phyloP scores from a whole-genome alignment of 2,329 filamentous ascomycete species.

The Raffaelea ambrosiae region DNA sequence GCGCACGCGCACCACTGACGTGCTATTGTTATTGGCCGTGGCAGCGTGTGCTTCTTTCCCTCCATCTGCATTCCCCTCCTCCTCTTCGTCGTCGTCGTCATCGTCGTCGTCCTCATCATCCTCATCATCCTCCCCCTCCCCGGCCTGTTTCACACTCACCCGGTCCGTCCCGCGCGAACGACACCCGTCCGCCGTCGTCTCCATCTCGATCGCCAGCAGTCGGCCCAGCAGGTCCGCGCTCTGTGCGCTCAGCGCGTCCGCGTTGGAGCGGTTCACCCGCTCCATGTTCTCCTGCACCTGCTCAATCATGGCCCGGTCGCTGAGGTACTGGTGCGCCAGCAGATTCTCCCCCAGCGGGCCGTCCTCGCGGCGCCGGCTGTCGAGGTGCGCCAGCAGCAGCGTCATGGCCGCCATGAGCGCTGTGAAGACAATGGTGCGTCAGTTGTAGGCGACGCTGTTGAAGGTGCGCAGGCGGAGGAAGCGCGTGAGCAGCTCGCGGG shows the following conservation, averaged over 20 bases:
- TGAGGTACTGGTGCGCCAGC: slow-evolving; percentile 28
- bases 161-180: no score
- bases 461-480: slow-evolving; percentile 27
- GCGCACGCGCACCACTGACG: slow-evolving; percentile 22
- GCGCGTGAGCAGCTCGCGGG: slow-evolving; percentile 29
- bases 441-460: slow-evolving; percentile 22
- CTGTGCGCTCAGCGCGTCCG: slow-evolving; percentile 20
- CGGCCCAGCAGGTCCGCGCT: slow-evolving; percentile 23
- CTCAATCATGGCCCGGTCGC: slow-evolving; percentile 32
- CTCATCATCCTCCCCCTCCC: slow-evolving; percentile 18
- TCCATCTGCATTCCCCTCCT: slow-evolving; percentile 13
- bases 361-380: slow-evolving; percentile 7
- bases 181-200: no score
- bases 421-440: slow-evolving; percentile 32
- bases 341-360: slow-evolving; percentile 13
- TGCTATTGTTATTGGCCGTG: slow-evolving; percentile 7
- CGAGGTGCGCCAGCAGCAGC: slow-evolving; percentile 31
- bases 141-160: no score
- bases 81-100: slow-evolving; percentile 17
- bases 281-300: slow-evolving; percentile 23
- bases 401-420: slow-evolving; percentile 27
- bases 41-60: slow-evolving; percentile 14
- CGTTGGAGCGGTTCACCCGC: slow-evolving; percentile 11
- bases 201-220: slow-evolving; percentile 28
- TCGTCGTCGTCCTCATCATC: slow-evolving; percentile 13